Evolutionary conservation across 1,139 yeast genomes (phyloP), one percentile per base, ranked within the genome.

Genomic region (Candida sp.): DNA sequence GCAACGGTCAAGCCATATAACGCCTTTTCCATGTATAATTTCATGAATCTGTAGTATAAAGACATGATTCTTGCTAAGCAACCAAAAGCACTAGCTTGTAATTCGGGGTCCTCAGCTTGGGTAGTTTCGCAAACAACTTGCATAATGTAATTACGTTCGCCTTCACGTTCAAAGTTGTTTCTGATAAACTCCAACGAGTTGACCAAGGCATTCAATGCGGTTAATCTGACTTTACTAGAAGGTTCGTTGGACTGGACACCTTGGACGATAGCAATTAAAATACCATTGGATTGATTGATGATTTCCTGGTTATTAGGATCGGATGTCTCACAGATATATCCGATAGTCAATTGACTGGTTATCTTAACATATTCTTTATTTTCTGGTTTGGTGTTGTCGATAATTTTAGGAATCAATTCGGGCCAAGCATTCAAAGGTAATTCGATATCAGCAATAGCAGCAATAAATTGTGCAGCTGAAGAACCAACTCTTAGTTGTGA

Each of bases 111-210:
- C 42, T 80, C 79, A 25, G 96, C 87, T 65, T 93, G 97, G 15
- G 99, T 91, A 21, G 98, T 97, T 66, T 93, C 99, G 68, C 99
- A 93, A 9, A 93, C 97, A 41, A 93, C 98, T 70, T 90, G 97
- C 99, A 93, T 93, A 61, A 93, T 87, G 66, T 87, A 91, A 64
- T 93, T 90, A 60, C 99, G 81, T 72, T 93, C 99, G 48, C 95
- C 95, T 60, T 93, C 98, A 49, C 87, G 80, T 56, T 83, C 90
- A 73, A 93, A 95, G 67, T 93, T 93, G 57, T 76, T 79, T 51
- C 86, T 82, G 63, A 93, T 89, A 64, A 93, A 93, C 55, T 87
- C 96, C 57, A 93, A 77, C 27, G 98, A 90, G 66, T 87, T 88
- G 42, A 87, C 95, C 50, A 93, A 77, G 1, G 99, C 97, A 57